phyloP scores from a whole-genome alignment of 371 early-diverging fungal genomes.

The Apophysomyces ossiformis region DNA sequence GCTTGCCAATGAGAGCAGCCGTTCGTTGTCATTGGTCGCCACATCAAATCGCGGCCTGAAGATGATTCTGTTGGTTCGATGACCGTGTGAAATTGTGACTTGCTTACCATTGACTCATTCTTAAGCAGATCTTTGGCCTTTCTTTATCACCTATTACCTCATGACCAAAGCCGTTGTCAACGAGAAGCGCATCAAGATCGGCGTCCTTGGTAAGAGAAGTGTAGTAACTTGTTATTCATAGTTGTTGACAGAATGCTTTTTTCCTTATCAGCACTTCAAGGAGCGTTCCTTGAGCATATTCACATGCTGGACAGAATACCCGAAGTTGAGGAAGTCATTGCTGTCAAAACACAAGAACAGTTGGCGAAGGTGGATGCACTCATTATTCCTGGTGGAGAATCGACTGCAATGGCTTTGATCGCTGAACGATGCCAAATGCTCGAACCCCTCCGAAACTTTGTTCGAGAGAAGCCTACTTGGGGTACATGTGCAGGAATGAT shows the following conservation, averaged over 20 bases:
- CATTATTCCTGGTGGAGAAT: constrained; percentile 95
- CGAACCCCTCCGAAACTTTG: constrained; percentile 78
- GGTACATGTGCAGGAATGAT: constrained; percentile 98
- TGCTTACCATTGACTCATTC: not conserved
- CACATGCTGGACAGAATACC: constrained; percentile 71
- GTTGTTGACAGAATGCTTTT: not conserved
- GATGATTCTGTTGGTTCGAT: too few relatives aligned
- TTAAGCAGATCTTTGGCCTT: too few relatives aligned
- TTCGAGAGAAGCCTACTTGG: constrained; percentile 83
- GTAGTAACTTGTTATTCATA: not conserved
- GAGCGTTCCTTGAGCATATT: constrained; percentile 92
- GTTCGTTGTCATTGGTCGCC: too few relatives aligned
- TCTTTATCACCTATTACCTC: not conserved
- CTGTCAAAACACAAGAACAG: constrained; percentile 73
- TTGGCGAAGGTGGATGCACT: constrained; percentile 80
- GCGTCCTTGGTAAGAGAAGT: constrained; percentile 47
- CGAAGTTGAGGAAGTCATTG: constrained; percentile 63
- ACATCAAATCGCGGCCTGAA: too few relatives aligned
- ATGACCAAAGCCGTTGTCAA: constrained; percentile 16
- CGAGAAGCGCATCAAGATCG: constrained; percentile 23
- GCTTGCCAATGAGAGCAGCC: too few relatives aligned
- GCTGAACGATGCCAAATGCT: constrained; percentile 84
- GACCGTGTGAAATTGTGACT: too few relatives aligned
- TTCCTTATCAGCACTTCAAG: constrained; percentile 78
- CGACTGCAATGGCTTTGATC: constrained; percentile 89